Conservation (phyloP, 2,329 filamentous ascomycete genomes). For the Trichoderma sp. region DNA sequence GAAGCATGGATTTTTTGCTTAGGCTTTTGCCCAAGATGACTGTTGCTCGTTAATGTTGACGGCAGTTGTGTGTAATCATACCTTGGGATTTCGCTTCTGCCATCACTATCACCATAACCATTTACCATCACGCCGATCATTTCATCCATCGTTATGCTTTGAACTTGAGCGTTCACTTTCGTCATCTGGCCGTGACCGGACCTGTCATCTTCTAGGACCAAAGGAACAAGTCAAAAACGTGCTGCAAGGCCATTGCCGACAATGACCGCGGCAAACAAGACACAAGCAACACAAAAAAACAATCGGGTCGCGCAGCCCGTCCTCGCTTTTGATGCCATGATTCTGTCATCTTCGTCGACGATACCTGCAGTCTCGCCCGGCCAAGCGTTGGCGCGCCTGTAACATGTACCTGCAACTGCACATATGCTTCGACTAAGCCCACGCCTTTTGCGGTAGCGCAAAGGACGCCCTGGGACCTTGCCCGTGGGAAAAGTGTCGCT, state of each 20-base stretch:
- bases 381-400: background rate
- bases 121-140: no score
- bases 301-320: background rate
- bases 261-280: background rate
- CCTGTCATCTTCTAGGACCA: background rate
- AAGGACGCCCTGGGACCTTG: background rate
- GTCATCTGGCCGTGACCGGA: background rate
- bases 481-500: background rate
- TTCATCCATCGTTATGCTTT: background rate
- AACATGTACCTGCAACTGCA: background rate
- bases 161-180: background rate
- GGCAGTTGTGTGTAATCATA: background rate
- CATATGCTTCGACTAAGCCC: background rate
- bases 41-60: background rate
- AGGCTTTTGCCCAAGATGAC: background rate
- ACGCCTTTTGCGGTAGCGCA: background rate
- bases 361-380: conserved; percentile 1
- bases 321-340: background rate
- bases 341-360: conserved; percentile 1
- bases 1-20: background rate
- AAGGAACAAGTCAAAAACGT: background rate
- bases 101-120: background rate
- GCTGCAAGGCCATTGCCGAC: background rate
- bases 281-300: background rate
- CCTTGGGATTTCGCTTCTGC: background rate